Evolutionary conservation across 139 green algal genomes (phyloP).

Genomic region (Zygnema cylindricum): DNA sequence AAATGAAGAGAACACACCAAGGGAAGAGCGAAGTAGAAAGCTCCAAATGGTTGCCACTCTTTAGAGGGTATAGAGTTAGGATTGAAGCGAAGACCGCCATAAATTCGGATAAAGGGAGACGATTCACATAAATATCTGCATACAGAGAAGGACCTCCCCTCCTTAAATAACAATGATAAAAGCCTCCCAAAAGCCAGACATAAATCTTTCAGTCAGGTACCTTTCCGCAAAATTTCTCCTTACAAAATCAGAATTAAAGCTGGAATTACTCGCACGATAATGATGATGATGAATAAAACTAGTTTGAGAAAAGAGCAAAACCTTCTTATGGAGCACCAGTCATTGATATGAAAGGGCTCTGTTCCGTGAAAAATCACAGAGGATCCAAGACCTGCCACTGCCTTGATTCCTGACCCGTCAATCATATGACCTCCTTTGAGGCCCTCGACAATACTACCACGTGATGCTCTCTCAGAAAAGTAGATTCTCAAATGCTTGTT

Average conservation of each 20-base stretch:
- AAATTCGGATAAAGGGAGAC: constrained; percentile 35
- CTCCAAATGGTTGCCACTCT: constrained; percentile 45
- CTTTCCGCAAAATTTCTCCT: not conserved
- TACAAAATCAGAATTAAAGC: not conserved
- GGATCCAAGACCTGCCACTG: constrained; percentile 7
- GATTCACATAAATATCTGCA: constrained; percentile 39
- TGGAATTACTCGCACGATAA: too few species aligned
- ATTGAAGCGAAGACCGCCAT: constrained; percentile 45
- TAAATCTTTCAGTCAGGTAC: not conserved
- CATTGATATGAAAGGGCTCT: not conserved
- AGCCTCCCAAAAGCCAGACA: not conserved
- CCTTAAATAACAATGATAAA: not conserved
- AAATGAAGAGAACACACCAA: not conserved
- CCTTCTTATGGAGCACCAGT: not conserved
- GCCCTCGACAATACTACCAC: not conserved
- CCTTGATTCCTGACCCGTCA: not conserved
- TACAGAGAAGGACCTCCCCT: not conserved
- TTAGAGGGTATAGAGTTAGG: not conserved
- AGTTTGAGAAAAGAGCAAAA: constrained; percentile 11
- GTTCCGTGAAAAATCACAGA: not conserved
- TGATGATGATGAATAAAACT: not conserved
- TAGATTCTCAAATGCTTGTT: constrained; percentile 26
- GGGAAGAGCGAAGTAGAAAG: constrained; percentile 43
- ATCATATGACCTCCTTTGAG: not conserved
- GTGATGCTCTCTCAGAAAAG: constrained; percentile 28